Evolutionary conservation across 345 rosid species (phyloP), one percentile per base, ranked within the genome.

Genomic region (Eucalyptus sp.): DNA sequence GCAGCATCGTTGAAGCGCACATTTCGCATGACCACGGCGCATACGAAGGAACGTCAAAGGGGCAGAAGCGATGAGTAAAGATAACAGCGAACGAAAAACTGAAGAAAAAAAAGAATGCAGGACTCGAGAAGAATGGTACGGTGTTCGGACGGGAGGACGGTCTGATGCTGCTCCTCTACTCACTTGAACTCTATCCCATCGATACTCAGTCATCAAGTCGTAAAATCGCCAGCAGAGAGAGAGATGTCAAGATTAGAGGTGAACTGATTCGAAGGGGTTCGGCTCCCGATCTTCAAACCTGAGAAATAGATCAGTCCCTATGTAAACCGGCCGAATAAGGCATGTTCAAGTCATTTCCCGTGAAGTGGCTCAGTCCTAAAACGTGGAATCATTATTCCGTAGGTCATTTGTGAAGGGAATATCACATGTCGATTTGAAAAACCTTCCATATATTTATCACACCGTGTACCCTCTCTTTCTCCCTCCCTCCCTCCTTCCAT

Each of bases 271-370:
- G 18, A 33, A 33, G 1, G 0, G 80, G 13, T 31, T 33, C 7
- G 1, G 2, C 10, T 10, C 22, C 44, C 7, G 1, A 8, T 33
- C 7, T 33, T 68, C 1, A 4, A 10, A 68, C 33, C 0, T 2
- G 11, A 33, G 25, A 68, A 33, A 24, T 8, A 18, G 22, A 33
- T 13, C 0, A 20, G 4, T 16, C 44, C 24, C 17, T 8, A 16
- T n/a, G 20, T 15, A 44, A 68, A 68, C 10, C 2, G 1, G 20
- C 3, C 2, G 0, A 1, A 68, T 16, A 31, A 31, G 13, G 43
- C 2, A 31, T 2, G 43, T 31, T 16, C 1, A 9, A 2, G 43
- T 68, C 43, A 17, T 31, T 31, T 31, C 13, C 5, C 3, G 2
- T 5, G n/a, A 27, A 22, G 12, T 56, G 2, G 0, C 62, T 9